Evolutionary conservation across 768 basidiomycete species (phyloP), one percentile per base, ranked within the genome.

Genomic region (Lactifluus pinguis): DNA sequence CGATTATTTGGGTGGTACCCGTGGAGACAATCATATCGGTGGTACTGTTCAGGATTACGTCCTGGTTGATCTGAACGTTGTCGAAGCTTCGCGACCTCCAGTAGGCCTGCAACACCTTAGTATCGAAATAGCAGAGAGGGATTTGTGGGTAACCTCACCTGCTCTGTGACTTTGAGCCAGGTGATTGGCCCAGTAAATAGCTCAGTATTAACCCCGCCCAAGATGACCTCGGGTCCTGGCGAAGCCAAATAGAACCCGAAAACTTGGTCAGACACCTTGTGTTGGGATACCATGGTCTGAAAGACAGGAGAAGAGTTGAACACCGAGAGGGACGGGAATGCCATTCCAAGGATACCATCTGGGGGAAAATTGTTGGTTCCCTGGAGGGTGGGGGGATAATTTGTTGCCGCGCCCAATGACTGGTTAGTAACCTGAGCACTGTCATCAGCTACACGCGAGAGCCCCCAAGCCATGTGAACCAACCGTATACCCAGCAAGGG

Each of bases 171-270:
- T 13, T 41, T 34, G 32, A 57, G 15, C 17, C 21, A 57, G 41
- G 55, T 57, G 45, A 57, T 49, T 21, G 15, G 14, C 5, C 50
- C 61, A 15, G 49, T 15, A 55, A 57, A 53, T 21, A 15, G 14
- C 9, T 50, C 61, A 15, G 49, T 21, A 55, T 62, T 62, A 25
- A 45, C 49, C 32, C 49, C 55, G 34, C 61, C 61, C 44, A 62
- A 14, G 25, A 14, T 29, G 36, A 62, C 51, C 41, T 82, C 80
- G 17, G 79, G 75, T 29, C 73, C 74, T 17, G 70, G 68, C 13
- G 72, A 30, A 9, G 76, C 67, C 53, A 83, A 72, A 61, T 79
- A 78, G 66, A 84, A 76, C 29, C 76, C 74, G 62, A 83, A 82
- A 62, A 75, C 70, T 50, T 74, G 65, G 42, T 75, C 64, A 8